Base-by-base conservation (phyloP, 768 basidiomycete species). In the Kondoa malvinella region DNA sequence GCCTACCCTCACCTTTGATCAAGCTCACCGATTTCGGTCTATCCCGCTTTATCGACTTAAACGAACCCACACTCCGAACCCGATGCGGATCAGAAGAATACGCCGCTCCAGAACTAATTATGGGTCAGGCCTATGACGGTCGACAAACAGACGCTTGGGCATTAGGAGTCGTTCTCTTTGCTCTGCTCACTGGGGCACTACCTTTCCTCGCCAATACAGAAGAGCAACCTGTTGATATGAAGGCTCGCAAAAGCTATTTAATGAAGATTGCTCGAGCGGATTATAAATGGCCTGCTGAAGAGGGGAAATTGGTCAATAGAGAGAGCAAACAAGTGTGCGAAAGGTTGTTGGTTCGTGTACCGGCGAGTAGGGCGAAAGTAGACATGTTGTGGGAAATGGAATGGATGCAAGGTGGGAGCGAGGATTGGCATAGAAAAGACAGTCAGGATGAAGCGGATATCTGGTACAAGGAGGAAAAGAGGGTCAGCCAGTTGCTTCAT, bases 11-110 rank as follows among this genome's bases (percentile, higher is more conserved):
- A 0, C 85, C 87, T 0, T 80, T 91, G 3, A 80, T 92, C 77
- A 89, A 90, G 75, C 80, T 92, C 8, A 87, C 87, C 57, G 90
- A 94, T 75, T 94, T 92, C 74, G 89, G 90, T 4, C 82, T 94
- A n/a, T 85, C 88, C 17, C 82, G 89, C 30, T 89, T 89, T 77
- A 84, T 91, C 71, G 83, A 87, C 72, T 81, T 85, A 16, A 77
- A 81, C 2, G 73, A 79, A 0, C 86, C 86, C 1, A 77, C 84
- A 17, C 79, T 92, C 14, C 81, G 81, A 21, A 92, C 89, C 14
- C 83, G 89, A 0, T 94, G 90, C 76, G 89, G 90, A 3, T 87
- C 85, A 31, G 89, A 94, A 75, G 87, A 86, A 0, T 92, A 92
- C 77, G 88, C 89, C 3, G 88, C 89, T 4, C 86, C 86, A 0